Base-by-base conservation (phyloP, 345 rosid species). In the Arabidopsis suecica region DNA sequence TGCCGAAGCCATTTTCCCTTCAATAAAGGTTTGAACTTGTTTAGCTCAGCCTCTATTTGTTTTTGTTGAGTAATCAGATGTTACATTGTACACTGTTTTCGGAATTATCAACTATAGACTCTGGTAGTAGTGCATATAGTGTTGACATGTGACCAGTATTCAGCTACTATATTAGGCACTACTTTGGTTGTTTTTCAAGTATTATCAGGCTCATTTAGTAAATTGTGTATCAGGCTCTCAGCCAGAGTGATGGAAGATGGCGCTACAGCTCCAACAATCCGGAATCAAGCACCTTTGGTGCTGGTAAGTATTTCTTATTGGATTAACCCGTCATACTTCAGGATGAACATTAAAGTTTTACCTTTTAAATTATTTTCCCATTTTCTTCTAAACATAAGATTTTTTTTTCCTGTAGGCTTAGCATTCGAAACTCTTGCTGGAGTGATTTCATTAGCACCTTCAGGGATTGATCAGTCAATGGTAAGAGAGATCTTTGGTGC, bases 161-260 rank as follows among this genome's bases (percentile, higher is more conserved):
- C 54, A 47, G 28, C 18, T 63, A 7, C 59, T 41, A 30, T 9
- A 38, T 36, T 37, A 20, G 48, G 22, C 40, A 38, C 76, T 71
- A 71, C 11, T 36, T 38, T 0, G 13, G 18, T 10, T 25, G 4
- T 64, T 56, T 20, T 47, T 1, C 4, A 7, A 56, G 62, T 57
- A 33, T 14, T 3, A 8, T 57, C 38, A 57, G 38, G 68, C 81
- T 81, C 71, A 62, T 78, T 13, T 62, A 9, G 8, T 28, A 71
- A 37, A 69, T 79, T 71, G 22, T 66, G 64, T 81, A 33, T 68
- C 84, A 96, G 99, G 90, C 91, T 81, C 83, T 96, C 25, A 85
- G 99, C 84, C 98, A 93, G 79, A 89, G 86, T 74, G 97, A 96
- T 87, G 98, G 99, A 80, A 86, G 86, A 78, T 93, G 98, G 98